Evolutionary conservation across 106 monocot genomes (phyloP), one percentile per base, ranked within the genome.

Genomic region (Iris macrosiphon): DNA sequence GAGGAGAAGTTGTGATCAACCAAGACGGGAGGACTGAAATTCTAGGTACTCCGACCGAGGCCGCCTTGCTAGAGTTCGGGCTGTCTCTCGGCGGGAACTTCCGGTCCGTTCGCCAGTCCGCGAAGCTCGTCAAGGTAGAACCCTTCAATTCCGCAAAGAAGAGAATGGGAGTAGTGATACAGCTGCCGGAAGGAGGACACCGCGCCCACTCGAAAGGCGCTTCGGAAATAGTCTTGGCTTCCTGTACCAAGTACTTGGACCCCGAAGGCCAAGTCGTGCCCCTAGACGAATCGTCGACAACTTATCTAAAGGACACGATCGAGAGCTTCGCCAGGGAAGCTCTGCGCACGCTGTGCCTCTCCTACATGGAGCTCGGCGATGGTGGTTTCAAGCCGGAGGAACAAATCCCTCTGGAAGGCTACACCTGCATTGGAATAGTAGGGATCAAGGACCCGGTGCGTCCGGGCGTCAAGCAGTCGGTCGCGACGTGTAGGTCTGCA

Each of bases 361-460:
- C 75, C 24, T 68, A 75, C 51, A 62, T 62, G 49, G 68, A 75
- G 26, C 27, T 75, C 7, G n/a, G n/a, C n/a, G 73, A 45, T 41
- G 35, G 32, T 28, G 26, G 19, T 27, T 75, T 68, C 50, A 55
- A 61, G 6, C 31, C 40, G n/a, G 34, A 61, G 10, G 49, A 68
- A 46, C 56, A 55, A 45, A 68, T 75, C 40, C 75, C 75, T 23
- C 1, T 41, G 27, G 44, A 22, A 31, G 75, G 75, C 5, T 75
- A 68, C 29, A 75, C 68, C 2, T 75, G 75, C 44, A 68, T 75
- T 56, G 68, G 68, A 21, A 68, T 75, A 31, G 62, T 75, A 18
- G 75, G 75, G 24, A 75, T 75, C 33, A 75, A 75, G 62, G 75
- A 75, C 68, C 75, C 75, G 49, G 75, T 75, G 3, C 61, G 75